Percentiles rank a stretch among this genome's conserved stretches.
Conservation (phyloP, 2,329 filamentous ascomycete genomes). For the Xylaria sp. region DNA sequence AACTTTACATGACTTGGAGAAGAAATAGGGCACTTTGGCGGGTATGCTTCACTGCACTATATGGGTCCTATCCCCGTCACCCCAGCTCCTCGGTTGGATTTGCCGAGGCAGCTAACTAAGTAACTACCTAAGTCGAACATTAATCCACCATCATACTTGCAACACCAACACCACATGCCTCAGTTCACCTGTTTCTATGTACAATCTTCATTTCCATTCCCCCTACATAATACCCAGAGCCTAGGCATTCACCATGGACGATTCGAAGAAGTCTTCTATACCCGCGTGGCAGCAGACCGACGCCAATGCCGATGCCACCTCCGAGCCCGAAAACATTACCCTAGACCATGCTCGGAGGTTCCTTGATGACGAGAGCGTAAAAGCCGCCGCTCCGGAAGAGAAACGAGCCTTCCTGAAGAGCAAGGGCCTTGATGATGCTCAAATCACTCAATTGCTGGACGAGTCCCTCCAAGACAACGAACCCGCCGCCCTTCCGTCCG, state of each 20-base stretch:
- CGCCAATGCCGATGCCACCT: constrained; percentile 29
- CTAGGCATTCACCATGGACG: constrained; percentile 27
- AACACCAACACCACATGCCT: background rate
- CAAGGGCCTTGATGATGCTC: constrained; percentile 75
- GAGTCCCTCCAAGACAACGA: constrained; percentile 36
- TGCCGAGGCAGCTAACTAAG: constrained; percentile 35
- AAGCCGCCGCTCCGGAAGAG: constrained; percentile 72
- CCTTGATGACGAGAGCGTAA: constrained; percentile 78
- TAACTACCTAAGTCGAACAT: background rate
- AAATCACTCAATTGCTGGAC: constrained; percentile 74
- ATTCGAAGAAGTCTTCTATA: constrained; percentile 37
- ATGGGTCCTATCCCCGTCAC: background rate
- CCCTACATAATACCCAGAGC: background rate
- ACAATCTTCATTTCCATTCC: background rate
- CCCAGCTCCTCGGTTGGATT: constrained; percentile 21
- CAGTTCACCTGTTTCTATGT: background rate
- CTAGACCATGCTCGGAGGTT: constrained; percentile 79
- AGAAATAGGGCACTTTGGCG: background rate
- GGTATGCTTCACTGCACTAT: background rate
- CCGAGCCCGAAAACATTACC: constrained; percentile 41
- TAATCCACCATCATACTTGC: background rate
- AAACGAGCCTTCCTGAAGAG: constrained; percentile 80
- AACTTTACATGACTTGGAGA: background rate
- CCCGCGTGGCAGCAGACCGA: constrained; percentile 43
- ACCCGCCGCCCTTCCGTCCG: constrained; percentile 16